Base-by-base conservation (phyloP, 148 eudicot genomes). In the Drosera capensis region DNA sequence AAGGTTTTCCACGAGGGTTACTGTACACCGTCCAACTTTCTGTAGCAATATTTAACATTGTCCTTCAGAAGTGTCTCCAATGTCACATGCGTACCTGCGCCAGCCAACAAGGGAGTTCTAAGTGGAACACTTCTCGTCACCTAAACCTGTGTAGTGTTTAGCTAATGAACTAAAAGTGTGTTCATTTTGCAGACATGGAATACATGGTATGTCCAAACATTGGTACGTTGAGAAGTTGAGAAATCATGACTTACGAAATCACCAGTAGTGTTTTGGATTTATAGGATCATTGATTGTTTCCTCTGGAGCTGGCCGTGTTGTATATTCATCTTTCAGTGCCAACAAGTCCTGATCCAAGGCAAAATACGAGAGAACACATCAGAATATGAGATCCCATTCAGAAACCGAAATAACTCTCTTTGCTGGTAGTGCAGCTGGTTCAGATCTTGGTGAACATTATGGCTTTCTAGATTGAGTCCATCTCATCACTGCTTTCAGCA, bases 281-380 rank as follows among this genome's bases (percentile, higher is more conserved):
- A 94, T 80, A 41, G 97, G 97, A 60, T 88, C 87, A 49, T 84
- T 88, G 68, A 88, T 88, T 0, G 94, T 88, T 78, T 88, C 97
- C 66, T 88, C 94, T 1, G 63, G 55, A 17, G 97, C 94, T 40
- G 97, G 92, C 18, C 97, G 82, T 7, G 69, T 50, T 8, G 87
- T 68, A 66, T 88, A 88, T 54, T 78, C 84, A 65, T 84, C 83
- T 65, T 80, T 84, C 58, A 88, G 48, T 25, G 94, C 97, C 58
- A 80, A 49, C 29, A 88, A 63, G 57, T 88, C 97, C 97, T 88
- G 67, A 55, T 52, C 11, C 29, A 26, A 19, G 41, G 23, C 29
- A n/a, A 25, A 63, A 39, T 6, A n/a, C 11, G 28, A 7, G 19
- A 49, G 0, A 6, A 18, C 2, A 1, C 20, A 22, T 7, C 8